Evolutionary conservation across 148 eudicot species (phyloP).

Genomic region (Fallopia convolvulus): DNA sequence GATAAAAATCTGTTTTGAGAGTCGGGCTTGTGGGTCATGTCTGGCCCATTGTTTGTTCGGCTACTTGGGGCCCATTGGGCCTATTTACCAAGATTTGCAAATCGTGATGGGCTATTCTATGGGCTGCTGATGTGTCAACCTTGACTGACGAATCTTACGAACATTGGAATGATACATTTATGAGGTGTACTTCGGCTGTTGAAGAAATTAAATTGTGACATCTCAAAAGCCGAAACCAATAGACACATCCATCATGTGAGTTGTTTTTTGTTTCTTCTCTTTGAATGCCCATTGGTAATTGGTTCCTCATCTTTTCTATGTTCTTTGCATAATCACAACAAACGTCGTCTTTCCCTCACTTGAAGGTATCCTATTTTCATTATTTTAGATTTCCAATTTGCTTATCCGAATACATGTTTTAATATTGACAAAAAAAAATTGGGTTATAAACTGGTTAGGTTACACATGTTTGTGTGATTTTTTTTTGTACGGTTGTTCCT

Average conservation of each 20-base stretch:
- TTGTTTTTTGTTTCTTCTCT: neutral
- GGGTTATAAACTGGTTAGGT: too few species aligned
- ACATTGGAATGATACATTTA: neutral
- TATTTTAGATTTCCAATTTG: too few species aligned
- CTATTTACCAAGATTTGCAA: neutral
- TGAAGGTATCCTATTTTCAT: too few species aligned
- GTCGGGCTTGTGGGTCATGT: neutral
- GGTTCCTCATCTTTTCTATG: neutral
- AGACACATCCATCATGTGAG: neutral
- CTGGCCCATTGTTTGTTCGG: neutral
- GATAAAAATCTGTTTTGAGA: neutral
- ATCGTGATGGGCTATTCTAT: neutral
- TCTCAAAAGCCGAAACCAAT: neutral
- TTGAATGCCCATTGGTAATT: neutral
- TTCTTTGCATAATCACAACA: neutral
- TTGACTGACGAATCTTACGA: neutral
- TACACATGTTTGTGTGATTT: too few species aligned
- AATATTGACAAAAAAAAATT: too few species aligned
- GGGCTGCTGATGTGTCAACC: neutral
- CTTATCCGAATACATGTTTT: too few species aligned
- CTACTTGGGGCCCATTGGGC: neutral
- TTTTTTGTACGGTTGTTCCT: too few species aligned
- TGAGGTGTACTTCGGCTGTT: neutral
- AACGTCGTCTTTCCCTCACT: neutral
- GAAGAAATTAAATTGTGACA: neutral